Conservation (phyloP, 768 basidiomycete species). For the Paxillus rubicundulus region DNA sequence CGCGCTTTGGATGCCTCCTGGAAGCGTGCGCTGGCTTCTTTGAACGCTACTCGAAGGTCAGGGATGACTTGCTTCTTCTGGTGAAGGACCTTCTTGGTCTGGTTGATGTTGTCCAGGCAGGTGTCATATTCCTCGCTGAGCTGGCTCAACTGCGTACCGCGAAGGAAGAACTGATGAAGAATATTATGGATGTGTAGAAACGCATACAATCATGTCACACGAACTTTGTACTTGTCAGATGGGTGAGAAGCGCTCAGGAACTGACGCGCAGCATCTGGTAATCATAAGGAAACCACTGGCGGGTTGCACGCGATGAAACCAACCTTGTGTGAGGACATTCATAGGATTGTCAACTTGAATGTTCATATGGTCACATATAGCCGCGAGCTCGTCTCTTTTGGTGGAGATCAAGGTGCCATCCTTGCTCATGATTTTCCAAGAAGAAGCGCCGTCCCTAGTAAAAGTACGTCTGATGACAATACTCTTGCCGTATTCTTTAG, state of each 20-base stretch:
- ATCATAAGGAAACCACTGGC: not conserved
- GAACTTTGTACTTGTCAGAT: conserved; percentile 84
- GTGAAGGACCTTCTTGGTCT: conserved; percentile 60
- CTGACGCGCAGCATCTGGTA: conserved; percentile 44
- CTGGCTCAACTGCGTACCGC: conserved; percentile 87
- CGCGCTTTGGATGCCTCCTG: conserved; percentile 74
- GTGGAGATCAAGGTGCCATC: conserved; percentile 65
- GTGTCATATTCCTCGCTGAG: conserved; percentile 84
- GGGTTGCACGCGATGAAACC: not conserved
- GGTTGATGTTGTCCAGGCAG: conserved; percentile 68
- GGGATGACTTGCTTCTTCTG: conserved; percentile 78
- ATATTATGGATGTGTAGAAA: conserved; percentile 1
- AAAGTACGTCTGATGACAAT: conserved; percentile 85
- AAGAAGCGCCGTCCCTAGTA: conserved; percentile 67
- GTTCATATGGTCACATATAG: conserved; percentile 93
- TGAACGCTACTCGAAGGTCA: conserved; percentile 60
- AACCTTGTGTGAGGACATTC: conserved; percentile 89
- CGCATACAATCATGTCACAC: conserved; percentile 9
- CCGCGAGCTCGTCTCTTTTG: conserved; percentile 80
- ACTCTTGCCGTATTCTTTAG: conserved; percentile 78
- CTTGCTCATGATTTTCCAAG: conserved; percentile 80
- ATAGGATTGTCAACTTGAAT: conserved; percentile 96
- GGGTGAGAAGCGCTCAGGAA: conserved; percentile 84
- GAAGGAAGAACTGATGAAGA: conserved; percentile 77
- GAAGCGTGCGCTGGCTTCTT: conserved; percentile 57